Percentiles rank a stretch among this genome's conserved stretches.
Evolutionary conservation across 257 asterid species (phyloP).

Genomic region (Primulina eburnea): DNA sequence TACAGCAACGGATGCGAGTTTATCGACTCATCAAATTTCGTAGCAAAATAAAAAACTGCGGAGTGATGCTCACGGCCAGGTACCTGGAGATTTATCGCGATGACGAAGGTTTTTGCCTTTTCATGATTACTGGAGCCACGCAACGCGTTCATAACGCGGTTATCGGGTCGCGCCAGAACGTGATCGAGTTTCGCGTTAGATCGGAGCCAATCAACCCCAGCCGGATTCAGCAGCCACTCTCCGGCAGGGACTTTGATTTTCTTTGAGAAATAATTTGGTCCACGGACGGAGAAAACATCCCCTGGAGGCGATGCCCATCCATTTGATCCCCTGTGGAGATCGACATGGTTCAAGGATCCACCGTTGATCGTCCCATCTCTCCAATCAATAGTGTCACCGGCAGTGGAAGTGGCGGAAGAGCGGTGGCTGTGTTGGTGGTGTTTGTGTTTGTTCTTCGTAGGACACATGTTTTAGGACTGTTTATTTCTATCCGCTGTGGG

Average conservation of each 20-base stretch:
- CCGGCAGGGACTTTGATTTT: constrained; percentile 63
- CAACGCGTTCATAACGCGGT: constrained; percentile 61
- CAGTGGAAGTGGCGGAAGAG: constrained; percentile 23
- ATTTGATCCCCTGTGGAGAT: constrained; percentile 63
- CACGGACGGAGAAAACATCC: constrained; percentile 64
- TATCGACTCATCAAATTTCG: constrained; percentile 49
- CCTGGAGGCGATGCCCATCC: constrained; percentile 99
- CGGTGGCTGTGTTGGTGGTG: constrained; percentile 37
- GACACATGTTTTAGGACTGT: constrained; percentile 40
- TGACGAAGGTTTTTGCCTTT: constrained; percentile 45
- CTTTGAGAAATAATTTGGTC: constrained; percentile 60
- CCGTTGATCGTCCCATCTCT: constrained; percentile 56
- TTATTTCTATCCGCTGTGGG: constrained; percentile 32
- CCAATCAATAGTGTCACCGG: constrained; percentile 46
- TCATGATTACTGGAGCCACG: constrained; percentile 36
- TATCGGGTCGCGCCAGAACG: constrained; percentile 74
- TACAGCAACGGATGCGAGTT: constrained; percentile 54
- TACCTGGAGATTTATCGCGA: constrained; percentile 82
- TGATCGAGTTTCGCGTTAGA: constrained; percentile 79
- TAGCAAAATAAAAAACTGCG: constrained; percentile 80
- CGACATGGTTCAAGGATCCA: constrained; percentile 76
- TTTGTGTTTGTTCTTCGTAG: constrained; percentile 55
- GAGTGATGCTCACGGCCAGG: constrained; percentile 91
- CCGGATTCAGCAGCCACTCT: constrained; percentile 67
- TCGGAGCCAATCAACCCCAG: constrained; percentile 94